Percentiles rank a stretch among this genome's conserved stretches.
Conservation (phyloP, 2,329 filamentous ascomycete species). For the Xylaria hypoxylon region DNA sequence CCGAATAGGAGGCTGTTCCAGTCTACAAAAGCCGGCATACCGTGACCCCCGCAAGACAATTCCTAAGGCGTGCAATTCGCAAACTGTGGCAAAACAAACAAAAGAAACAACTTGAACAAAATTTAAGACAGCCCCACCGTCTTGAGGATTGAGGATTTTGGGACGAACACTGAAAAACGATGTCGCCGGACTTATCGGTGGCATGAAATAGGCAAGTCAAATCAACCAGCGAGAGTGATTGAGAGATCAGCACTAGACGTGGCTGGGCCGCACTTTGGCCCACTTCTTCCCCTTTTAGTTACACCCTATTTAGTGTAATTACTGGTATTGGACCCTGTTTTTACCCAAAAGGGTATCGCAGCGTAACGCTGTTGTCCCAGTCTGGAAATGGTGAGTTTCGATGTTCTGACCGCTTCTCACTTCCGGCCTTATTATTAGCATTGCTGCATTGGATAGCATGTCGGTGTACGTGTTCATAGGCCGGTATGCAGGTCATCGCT, state of each 20-base stretch:
- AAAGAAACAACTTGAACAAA: conserved; percentile 30
- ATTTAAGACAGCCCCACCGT: conserved; percentile 37
- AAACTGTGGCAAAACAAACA: conserved; percentile 26
- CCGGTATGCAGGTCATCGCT: conserved; percentile 22
- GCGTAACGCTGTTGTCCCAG: conserved; percentile 24
- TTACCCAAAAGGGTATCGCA: conserved; percentile 27
- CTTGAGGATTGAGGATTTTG: conserved; percentile 13
- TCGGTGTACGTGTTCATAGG: conserved; percentile 28
- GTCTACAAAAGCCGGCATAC: conserved; percentile 43
- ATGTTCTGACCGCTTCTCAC: conserved; percentile 30
- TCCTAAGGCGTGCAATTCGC: conserved; percentile 23
- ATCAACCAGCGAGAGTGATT: conserved; percentile 4
- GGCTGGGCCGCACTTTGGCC: conserved; percentile 17
- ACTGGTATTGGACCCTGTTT: conserved; percentile 11
- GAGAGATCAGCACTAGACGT: conserved; percentile 21
- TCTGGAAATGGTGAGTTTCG: conserved; percentile 3
- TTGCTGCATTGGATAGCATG: conserved; percentile 7
- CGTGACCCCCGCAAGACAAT: conserved; percentile 34
- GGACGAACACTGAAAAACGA: conserved; percentile 21
- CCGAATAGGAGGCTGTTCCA: conserved; percentile 43
- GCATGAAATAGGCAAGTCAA: conserved; percentile 32
- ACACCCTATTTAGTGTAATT: not conserved
- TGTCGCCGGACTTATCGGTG: conserved; percentile 38
- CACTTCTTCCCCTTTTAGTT: conserved; percentile 9
- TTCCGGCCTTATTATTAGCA: conserved; percentile 13